Percentiles rank a stretch among this genome's conserved stretches.
phyloP scores from a whole-genome alignment of 768 basidiomycete species.

The Galerina marginata region DNA sequence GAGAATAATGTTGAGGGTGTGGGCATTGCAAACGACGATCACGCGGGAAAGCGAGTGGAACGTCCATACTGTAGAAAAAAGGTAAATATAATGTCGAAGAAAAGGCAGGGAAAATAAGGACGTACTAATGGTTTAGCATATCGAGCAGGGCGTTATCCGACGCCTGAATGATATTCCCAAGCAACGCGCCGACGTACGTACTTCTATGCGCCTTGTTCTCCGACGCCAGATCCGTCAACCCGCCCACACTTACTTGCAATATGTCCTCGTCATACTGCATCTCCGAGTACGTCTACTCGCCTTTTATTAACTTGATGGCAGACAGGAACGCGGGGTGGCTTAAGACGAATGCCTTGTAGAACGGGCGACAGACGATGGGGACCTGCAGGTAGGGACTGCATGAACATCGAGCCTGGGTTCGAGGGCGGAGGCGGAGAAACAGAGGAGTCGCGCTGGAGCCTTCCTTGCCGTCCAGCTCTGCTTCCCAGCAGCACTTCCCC shows the following conservation, averaged over 20 bases:
- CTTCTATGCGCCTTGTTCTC: conserved; percentile 98
- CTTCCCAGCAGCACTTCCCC: too few species aligned
- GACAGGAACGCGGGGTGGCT: conserved; percentile 89
- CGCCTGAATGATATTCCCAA: conserved; percentile 95
- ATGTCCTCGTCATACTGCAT: too few species aligned
- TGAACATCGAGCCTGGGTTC: conserved; percentile 65
- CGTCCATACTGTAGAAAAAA: conserved; percentile 74
- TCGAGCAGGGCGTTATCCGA: conserved; percentile 90
- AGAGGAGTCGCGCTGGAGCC: conserved; percentile 16
- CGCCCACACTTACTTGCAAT: too few species aligned
- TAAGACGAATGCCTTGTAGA: conserved; percentile 97
- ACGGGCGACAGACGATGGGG: conserved; percentile 91
- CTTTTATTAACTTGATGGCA: conserved; percentile 95
- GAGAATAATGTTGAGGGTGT: conserved; percentile 91
- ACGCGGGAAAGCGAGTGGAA: conserved; percentile 95
- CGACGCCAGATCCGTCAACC: conserved; percentile 95
- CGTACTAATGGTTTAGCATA: conserved; percentile 96
- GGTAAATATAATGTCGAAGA: conserved; percentile 7
- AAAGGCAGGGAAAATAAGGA: conserved; percentile 17
- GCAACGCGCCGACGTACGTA: conserved; percentile 95
- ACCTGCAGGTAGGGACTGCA: conserved; percentile 92
- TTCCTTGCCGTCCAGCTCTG: too few species aligned
- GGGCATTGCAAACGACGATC: conserved; percentile 97
- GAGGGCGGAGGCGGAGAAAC: conserved; percentile 32
- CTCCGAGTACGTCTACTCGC: too few species aligned